These are phyloP conservation scores for Diaporthe citrichinensis DNA, from an alignment of 2,329 filamentous ascomycete species.

Conservation along the genomic window DNA sequence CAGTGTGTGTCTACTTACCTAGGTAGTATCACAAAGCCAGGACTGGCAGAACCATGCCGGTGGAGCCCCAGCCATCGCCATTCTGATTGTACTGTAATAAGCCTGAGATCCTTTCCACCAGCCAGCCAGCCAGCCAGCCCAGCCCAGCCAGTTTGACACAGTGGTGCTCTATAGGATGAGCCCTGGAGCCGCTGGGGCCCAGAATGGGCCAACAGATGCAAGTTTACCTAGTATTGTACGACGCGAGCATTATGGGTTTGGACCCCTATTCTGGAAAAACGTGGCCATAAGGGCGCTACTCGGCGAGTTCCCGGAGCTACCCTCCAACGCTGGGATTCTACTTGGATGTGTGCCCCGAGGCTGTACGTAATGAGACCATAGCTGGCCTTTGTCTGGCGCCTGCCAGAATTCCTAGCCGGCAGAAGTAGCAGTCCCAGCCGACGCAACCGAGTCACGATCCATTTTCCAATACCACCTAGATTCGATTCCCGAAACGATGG, in stretches of 20 bases:
- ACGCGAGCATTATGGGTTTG: slow-evolving; percentile 15
- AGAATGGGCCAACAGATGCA: background rate
- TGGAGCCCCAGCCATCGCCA: slow-evolving; percentile 20
- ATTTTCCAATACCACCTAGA: background rate
- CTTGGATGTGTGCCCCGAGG: slow-evolving; percentile 35
- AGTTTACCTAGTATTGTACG: background rate
- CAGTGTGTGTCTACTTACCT: background rate
- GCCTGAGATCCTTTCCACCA: slow-evolving; percentile 12
- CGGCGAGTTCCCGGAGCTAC: slow-evolving; percentile 37
- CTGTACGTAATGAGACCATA: slow-evolving; percentile 36
- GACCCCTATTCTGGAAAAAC: slow-evolving; percentile 41
- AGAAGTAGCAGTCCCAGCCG: slow-evolving; percentile 31
- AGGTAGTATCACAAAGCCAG: slow-evolving; percentile 13
- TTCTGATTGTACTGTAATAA: background rate
- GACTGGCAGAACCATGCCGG: background rate
- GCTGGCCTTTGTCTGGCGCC: slow-evolving; percentile 7
- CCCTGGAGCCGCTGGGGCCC: background rate
- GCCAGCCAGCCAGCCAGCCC: background rate
- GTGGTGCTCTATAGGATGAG: background rate
- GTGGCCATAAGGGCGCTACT: slow-evolving; percentile 32
- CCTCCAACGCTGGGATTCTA: background rate
- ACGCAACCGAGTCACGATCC: slow-evolving; percentile 23
- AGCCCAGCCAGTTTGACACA: background rate
- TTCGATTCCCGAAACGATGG: slow-evolving; percentile 25
- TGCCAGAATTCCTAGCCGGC: slow-evolving; percentile 20